Percentiles rank a stretch among this genome's conserved stretches.
These are phyloP conservation scores for Mycena galericulata DNA, from an alignment of 768 basidiomycete genomes.

Conservation along the genomic window DNA sequence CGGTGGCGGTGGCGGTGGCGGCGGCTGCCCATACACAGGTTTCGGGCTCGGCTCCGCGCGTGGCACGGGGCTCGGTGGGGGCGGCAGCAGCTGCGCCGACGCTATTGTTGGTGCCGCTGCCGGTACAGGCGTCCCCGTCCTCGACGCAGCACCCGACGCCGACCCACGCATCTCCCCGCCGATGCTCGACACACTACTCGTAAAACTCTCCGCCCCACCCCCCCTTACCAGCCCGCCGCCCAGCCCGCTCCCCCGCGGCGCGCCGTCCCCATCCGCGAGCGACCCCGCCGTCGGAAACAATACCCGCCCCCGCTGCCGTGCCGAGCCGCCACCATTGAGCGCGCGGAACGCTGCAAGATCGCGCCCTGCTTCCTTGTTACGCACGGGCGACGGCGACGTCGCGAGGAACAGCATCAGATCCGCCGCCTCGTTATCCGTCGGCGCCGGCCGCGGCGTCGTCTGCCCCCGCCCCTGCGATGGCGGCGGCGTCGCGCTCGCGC, in stretches of 20 bases:
- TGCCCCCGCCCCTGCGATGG: constrained; percentile 18
- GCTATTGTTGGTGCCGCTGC: constrained; percentile 20
- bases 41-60: constrained; percentile 22
- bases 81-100: constrained; percentile 34
- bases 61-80: constrained; percentile 13
- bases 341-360: constrained; percentile 70
- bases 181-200: constrained; percentile 57
- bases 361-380: constrained; percentile 62
- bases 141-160: no score
- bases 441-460: constrained; percentile 61
- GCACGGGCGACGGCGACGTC: constrained; percentile 85
- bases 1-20: not conserved
- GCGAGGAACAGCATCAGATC: constrained; percentile 88
- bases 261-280: constrained; percentile 32
- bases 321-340: constrained; percentile 59
- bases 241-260: no score
- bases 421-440: constrained; percentile 88
- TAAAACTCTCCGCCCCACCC: constrained; percentile 60
- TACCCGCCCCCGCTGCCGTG: constrained; percentile 75
- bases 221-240: no score
- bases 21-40: constrained; percentile 23
- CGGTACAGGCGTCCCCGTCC: constrained; percentile 29
- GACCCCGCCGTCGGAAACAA: constrained; percentile 65
- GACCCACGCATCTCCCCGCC: constrained; percentile 46
- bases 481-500: constrained; percentile 41